Conservation (phyloP, 2,329 filamentous ascomycete genomes). For the Aaosphaeria pasadenensis region DNA sequence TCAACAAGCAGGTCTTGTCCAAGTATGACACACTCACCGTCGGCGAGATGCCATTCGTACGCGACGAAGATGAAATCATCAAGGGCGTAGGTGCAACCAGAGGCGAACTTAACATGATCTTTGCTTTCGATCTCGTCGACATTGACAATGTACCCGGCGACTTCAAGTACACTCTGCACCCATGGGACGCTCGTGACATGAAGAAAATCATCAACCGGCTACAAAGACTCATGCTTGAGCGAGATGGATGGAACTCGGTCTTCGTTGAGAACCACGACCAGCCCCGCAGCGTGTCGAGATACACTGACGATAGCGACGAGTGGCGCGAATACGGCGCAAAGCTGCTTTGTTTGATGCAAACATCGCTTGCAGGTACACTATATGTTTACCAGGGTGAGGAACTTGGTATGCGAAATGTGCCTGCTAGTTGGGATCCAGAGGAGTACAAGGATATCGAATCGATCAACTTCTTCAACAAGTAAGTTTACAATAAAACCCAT, state of each 20-base stretch:
- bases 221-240: slow-evolving; percentile 36
- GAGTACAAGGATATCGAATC: slow-evolving; percentile 56
- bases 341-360: slow-evolving; percentile 47
- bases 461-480: slow-evolving; percentile 53
- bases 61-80: slow-evolving; percentile 48
- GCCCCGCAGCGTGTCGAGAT: slow-evolving; percentile 48
- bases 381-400: slow-evolving; percentile 53
- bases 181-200: slow-evolving; percentile 32
- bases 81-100: slow-evolving; percentile 42
- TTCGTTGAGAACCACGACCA: slow-evolving; percentile 56
- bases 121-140: slow-evolving; percentile 48
- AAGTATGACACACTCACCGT: slow-evolving; percentile 64
- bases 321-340: slow-evolving; percentile 48
- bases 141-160: slow-evolving; percentile 36
- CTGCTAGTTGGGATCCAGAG: slow-evolving; percentile 38
- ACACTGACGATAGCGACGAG: slow-evolving; percentile 47
- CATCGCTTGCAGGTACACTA: slow-evolving; percentile 46
- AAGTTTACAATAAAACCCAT: background rate
- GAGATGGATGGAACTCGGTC: slow-evolving; percentile 46
- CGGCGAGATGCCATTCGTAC: slow-evolving; percentile 59
- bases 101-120: slow-evolving; percentile 66
- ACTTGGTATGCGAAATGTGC: slow-evolving; percentile 51
- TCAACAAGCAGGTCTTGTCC: slow-evolving; percentile 57
- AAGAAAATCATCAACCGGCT: slow-evolving; percentile 31
- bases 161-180: slow-evolving; percentile 32